Evolutionary conservation across 495 filamentous ascomycete species (phyloP).

Genomic region (Neurospora africana): DNA sequence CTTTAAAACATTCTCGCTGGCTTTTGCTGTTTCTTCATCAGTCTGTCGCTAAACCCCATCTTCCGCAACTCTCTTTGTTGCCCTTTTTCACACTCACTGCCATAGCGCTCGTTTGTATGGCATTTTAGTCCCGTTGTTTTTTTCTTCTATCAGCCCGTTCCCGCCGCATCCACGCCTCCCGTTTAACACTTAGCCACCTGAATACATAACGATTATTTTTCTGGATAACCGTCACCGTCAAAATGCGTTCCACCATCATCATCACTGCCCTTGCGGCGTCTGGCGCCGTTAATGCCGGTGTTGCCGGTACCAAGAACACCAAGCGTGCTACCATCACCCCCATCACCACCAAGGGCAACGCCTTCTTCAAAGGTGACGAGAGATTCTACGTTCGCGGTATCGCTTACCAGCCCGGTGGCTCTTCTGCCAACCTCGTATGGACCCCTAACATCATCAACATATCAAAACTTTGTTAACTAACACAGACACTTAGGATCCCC

Average conservation of each 20-base stretch:
- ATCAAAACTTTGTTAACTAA: neutral
- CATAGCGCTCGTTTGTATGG: conserved; percentile 9
- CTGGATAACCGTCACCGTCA: conserved; percentile 10
- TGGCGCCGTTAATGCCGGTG: conserved; percentile 42
- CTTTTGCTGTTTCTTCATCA: neutral
- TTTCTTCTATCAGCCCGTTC: conserved; percentile 1
- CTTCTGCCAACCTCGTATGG: conserved; percentile 36
- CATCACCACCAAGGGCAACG: conserved; percentile 38
- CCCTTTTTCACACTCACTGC: conserved; percentile 3
- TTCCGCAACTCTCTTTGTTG: neutral
- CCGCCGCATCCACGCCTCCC: neutral
- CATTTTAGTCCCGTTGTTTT: conserved; percentile 6
- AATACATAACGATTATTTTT: neutral
- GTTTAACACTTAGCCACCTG: neutral
- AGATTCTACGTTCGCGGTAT: conserved; percentile 94
- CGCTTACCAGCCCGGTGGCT: conserved; percentile 92
- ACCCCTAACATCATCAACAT: neutral
- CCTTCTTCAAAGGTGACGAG: conserved; percentile 74
- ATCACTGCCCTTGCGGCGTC: conserved; percentile 44
- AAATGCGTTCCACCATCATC: conserved; percentile 45
- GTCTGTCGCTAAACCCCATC: neutral
- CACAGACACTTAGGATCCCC: conserved; percentile 51
- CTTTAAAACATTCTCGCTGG: neutral
- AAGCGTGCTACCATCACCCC: conserved; percentile 35
- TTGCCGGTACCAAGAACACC: conserved; percentile 42